A percentile compares a stretch with the other conserved stretches of the same genome.
phyloP scores from a whole-genome alignment of 257 asterid species.

The Lycium barbarum region DNA sequence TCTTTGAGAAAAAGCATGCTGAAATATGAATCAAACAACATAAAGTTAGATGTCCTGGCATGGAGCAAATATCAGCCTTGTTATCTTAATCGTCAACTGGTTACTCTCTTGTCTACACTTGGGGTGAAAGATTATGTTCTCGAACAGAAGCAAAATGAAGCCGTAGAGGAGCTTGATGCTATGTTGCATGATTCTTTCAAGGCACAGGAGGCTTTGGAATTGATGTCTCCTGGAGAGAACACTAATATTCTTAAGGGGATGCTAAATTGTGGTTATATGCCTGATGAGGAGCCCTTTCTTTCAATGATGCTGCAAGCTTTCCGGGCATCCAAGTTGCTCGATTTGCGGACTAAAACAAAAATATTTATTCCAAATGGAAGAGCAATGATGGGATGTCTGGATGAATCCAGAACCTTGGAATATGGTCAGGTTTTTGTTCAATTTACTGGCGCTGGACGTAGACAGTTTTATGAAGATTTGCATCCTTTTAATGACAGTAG shows the following conservation, averaged over 20 bases:
- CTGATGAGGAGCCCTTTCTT: conserved; percentile 82
- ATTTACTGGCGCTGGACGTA: conserved; percentile 50
- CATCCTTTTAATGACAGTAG: conserved; percentile 26
- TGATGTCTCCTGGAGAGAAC: conserved; percentile 90
- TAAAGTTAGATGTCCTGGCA: conserved; percentile 69
- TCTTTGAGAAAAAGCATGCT: conserved; percentile 80
- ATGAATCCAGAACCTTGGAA: conserved; percentile 73
- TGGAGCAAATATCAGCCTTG: conserved; percentile 93
- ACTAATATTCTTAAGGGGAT: conserved; percentile 76
- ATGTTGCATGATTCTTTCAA: conserved; percentile 66
- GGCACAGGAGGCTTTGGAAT: conserved; percentile 77
- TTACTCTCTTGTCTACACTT: conserved; percentile 82
- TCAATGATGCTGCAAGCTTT: conserved; percentile 87
- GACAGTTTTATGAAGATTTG: conserved; percentile 46
- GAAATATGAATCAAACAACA: conserved; percentile 68
- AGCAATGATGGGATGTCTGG: conserved; percentile 93
- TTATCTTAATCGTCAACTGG: conserved; percentile 79
- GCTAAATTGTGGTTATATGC: conserved; percentile 85
- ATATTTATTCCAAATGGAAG: conserved; percentile 73
- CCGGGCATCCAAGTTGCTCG: conserved; percentile 72
- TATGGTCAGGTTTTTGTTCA: conserved; percentile 92
- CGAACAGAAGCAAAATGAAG: conserved; percentile 69
- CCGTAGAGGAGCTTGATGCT: conserved; percentile 69
- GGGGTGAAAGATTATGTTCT: conserved; percentile 69
- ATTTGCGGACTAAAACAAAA: conserved; percentile 66